Evolutionary conservation across 768 basidiomycete species (phyloP).

Genomic region (Amylocystis lapponica): DNA sequence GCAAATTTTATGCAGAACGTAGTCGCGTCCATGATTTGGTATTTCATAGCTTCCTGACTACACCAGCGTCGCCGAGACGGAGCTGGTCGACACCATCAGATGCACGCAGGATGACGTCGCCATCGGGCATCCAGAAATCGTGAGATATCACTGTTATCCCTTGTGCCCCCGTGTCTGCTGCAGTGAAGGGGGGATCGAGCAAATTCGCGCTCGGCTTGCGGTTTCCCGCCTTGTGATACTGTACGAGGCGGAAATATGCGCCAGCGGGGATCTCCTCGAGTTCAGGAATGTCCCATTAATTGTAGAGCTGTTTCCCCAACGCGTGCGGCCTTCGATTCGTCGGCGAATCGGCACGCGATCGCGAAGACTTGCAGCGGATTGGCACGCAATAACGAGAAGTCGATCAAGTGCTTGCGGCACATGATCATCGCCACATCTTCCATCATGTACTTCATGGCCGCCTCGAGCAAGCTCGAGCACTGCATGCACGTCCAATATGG

Average conservation of each 20-base stretch:
- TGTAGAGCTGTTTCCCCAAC: not conserved
- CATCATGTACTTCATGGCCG: constrained; percentile 6
- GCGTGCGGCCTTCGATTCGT: not conserved
- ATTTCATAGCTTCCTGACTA: too few relatives aligned
- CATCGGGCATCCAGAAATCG: too few relatives aligned
- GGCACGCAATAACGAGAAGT: not conserved
- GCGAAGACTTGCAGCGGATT: not conserved
- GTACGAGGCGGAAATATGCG: constrained; percentile 34
- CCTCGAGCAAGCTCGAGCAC: constrained; percentile 1
- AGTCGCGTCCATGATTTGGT: too few relatives aligned
- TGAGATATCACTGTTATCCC: too few relatives aligned
- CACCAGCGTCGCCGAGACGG: too few relatives aligned
- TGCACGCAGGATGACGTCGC: constrained; percentile 22
- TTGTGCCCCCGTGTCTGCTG: too few relatives aligned
- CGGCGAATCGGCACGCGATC: not conserved
- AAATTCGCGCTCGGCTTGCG: too few relatives aligned
- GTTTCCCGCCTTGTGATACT: constrained; percentile 38
- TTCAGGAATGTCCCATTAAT: constrained; percentile 28
- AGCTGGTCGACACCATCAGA: constrained; percentile 17
- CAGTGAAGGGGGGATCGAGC: too few relatives aligned
- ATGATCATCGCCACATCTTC: not conserved
- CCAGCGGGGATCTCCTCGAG: constrained; percentile 37
- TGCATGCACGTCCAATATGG: not conserved
- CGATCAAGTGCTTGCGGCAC: not conserved
- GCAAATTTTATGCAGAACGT: too few relatives aligned